A percentile compares a stretch with the other conserved stretches of the same genome.
Evolutionary conservation across 108 stramenopile species (phyloP).

Genomic region (Stephanodiscus triporus): DNA sequence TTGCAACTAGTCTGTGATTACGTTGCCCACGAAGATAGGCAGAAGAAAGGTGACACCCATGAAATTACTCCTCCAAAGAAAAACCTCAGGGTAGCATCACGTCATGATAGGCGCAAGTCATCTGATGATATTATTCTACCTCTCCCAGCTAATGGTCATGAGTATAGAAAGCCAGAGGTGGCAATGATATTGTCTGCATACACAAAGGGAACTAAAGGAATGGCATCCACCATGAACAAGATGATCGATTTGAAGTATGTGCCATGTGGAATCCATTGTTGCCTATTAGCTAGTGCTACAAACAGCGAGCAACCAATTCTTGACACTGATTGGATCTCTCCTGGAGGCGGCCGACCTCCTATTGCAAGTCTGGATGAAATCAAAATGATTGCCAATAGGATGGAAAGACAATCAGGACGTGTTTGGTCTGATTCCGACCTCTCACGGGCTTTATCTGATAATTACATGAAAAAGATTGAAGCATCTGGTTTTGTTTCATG

Average conservation of each 20-base stretch:
- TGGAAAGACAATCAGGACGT: no score
- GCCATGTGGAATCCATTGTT: neutral
- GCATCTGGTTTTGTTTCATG: no score
- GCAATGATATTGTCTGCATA: neutral
- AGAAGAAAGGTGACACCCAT: constrained; percentile 2
- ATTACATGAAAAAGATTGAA: no score
- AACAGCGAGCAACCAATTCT: no score
- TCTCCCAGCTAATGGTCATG: constrained; percentile 7
- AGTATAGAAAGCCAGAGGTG: constrained; percentile 5
- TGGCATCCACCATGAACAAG: neutral
- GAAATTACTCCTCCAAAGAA: constrained; percentile 7
- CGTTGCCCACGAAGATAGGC: constrained; percentile 2
- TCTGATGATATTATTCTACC: constrained; percentile 2
- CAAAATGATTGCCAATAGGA: no score
- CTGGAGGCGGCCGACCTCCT: no score
- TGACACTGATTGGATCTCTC: neutral
- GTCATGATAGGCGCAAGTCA: neutral
- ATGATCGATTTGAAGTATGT: neutral
- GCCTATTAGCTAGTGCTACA: no score
- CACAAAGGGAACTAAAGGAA: neutral
- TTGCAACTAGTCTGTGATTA: constrained; percentile 7
- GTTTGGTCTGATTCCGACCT: no score
- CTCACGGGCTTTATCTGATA: no score
- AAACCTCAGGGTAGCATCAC: neutral
- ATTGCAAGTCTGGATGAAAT: no score